Percentiles rank a stretch among this genome's conserved stretches.
These are phyloP conservation scores for Wickerhamiella azyma DNA, from an alignment of 805 yeast species.

Conservation along the genomic window DNA sequence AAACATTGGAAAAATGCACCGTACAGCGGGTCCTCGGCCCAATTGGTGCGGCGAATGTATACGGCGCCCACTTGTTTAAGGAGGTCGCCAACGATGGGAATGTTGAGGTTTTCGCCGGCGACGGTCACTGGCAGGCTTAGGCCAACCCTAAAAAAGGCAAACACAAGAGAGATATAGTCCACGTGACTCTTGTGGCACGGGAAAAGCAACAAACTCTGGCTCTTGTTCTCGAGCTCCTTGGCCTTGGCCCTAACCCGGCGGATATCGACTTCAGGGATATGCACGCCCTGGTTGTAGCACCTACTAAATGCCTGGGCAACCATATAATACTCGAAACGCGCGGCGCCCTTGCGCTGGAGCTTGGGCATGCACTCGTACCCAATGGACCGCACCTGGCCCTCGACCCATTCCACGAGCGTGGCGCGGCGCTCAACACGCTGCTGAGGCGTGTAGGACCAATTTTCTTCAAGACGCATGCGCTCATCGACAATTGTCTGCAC, in stretches of 20 bases:
- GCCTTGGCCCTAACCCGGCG: conserved; percentile 25
- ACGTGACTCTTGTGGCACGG: conserved; percentile 53
- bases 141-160: conserved; percentile 39
- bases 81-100: conserved; percentile 39
- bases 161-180: conserved; percentile 46
- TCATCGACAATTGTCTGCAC: conserved; percentile 24
- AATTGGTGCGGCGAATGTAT: conserved; percentile 40
- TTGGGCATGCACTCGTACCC: conserved; percentile 25
- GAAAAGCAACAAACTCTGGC: conserved; percentile 31
- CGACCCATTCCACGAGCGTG: conserved; percentile 23
- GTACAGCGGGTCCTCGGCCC: conserved; percentile 30
- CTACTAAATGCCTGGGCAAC: conserved; percentile 29
- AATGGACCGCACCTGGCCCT: conserved; percentile 21
- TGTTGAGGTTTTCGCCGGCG: conserved; percentile 55
- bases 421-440: conserved; percentile 20
- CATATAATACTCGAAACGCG: conserved; percentile 25
- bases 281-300: conserved; percentile 32
- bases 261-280: conserved; percentile 26
- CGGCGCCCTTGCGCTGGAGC: conserved; percentile 22
- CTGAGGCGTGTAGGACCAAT: conserved; percentile 17
- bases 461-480: conserved; percentile 21
- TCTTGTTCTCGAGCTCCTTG: conserved; percentile 23
- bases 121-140: conserved; percentile 42
- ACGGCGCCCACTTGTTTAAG: conserved; percentile 42
- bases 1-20: conserved; percentile 30